These are phyloP conservation scores for Botrytis galanthina DNA, from an alignment of 2,329 filamentous ascomycete genomes.

Conservation along the genomic window DNA sequence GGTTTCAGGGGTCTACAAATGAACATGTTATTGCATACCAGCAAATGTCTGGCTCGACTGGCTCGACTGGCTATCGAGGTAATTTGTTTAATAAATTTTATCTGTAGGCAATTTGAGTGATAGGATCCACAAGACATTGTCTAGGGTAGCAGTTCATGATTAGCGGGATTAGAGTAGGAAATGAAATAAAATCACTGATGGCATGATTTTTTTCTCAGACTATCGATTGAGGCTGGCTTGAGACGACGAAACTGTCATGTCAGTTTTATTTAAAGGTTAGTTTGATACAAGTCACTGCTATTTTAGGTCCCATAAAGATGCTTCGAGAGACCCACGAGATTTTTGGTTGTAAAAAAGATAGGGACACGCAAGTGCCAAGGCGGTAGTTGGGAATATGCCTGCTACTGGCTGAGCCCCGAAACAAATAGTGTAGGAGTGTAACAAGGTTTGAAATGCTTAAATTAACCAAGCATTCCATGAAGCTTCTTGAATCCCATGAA, in stretches of 20 bases:
- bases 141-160: neutral
- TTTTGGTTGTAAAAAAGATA: neutral
- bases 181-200: neutral
- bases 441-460: neutral
- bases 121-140: neutral
- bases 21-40: neutral
- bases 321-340: neutral
- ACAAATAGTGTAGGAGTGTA: neutral
- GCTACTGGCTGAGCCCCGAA: neutral
- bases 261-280: neutral
- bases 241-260: neutral
- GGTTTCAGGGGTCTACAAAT: neutral
- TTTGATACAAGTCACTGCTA: neutral
- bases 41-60: neutral
- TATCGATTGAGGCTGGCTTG: neutral
- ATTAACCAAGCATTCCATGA: neutral
- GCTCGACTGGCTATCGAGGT: neutral
- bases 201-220: neutral
- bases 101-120: neutral
- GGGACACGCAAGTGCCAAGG: conserved; percentile 12
- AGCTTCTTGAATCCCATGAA: neutral
- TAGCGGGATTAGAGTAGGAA: neutral
- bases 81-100: neutral
- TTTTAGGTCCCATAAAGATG: neutral
- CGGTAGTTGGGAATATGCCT: conserved; percentile 4